A percentile compares a stretch with the other conserved stretches of the same genome.
Conservation (phyloP, 805 yeast species). For the Wickerhamomyces mucosus region DNA sequence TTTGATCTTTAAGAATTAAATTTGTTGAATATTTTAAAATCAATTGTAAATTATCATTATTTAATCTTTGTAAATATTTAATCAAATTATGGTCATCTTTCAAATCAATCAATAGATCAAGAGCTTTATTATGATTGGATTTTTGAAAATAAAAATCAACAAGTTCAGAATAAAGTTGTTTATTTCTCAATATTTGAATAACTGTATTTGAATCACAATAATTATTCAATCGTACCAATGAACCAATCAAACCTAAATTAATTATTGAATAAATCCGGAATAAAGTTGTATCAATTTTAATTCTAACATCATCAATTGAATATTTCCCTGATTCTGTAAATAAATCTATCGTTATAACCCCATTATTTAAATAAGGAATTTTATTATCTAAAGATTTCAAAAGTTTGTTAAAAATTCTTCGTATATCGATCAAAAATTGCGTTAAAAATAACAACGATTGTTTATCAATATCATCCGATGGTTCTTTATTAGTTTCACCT, state of each 20-base stretch:
- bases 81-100: slow-evolving; percentile 20
- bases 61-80: slow-evolving; percentile 49
- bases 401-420: slow-evolving; percentile 33
- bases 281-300: slow-evolving; percentile 63
- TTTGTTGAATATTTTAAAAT: slow-evolving; percentile 48
- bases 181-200: slow-evolving; percentile 36
- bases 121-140: slow-evolving; percentile 53
- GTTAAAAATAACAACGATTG: slow-evolving; percentile 18
- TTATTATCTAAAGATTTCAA: slow-evolving; percentile 6
- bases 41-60: slow-evolving; percentile 37
- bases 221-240: slow-evolving; percentile 70
- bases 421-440: slow-evolving; percentile 36
- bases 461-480: background rate
- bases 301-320: slow-evolving; percentile 29
- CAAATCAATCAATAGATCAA: slow-evolving; percentile 42
- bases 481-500: background rate
- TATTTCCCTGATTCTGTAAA: slow-evolving; percentile 9
- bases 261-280: slow-evolving; percentile 66
- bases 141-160: slow-evolving; percentile 70
- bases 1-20: slow-evolving; percentile 31
- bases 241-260: slow-evolving; percentile 68
- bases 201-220: slow-evolving; percentile 62
- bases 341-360: slow-evolving; percentile 7
- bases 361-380: slow-evolving; percentile 9
- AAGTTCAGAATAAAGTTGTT: slow-evolving; percentile 52